These are phyloP conservation scores for Microthlaspi erraticum DNA, from an alignment of 345 rosid species.

Conservation along the genomic window DNA sequence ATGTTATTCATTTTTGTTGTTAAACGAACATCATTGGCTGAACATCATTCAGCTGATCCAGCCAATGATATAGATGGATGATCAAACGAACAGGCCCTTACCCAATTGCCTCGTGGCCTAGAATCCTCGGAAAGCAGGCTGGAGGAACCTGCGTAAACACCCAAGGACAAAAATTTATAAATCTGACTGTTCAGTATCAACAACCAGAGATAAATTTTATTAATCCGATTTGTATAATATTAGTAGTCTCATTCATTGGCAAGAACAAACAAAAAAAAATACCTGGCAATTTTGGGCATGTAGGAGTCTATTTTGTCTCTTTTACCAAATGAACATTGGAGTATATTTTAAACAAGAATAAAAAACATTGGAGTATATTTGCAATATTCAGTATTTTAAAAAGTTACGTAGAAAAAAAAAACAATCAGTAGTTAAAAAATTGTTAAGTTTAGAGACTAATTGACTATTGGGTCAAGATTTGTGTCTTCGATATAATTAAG, in stretches of 20 bases:
- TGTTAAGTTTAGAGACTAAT: neutral
- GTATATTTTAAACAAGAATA: neutral
- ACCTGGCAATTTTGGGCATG: neutral
- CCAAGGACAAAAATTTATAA: constrained; percentile 1
- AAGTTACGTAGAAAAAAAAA: neutral
- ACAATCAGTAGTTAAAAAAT: neutral
- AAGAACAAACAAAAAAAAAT: neutral
- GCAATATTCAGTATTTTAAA: neutral
- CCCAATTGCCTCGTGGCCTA: constrained; percentile 97
- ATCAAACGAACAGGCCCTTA: too few relatives aligned
- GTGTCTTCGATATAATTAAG: neutral
- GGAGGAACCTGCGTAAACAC: constrained; percentile 62
- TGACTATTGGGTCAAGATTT: neutral
- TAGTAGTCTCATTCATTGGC: neutral
- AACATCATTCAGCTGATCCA: too few relatives aligned
- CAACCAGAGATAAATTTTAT: neutral
- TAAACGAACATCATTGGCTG: too few relatives aligned
- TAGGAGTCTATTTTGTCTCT: neutral
- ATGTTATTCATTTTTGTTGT: too few relatives aligned
- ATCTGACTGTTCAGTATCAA: constrained; percentile 19
- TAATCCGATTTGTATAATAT: neutral
- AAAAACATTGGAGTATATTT: too few relatives aligned
- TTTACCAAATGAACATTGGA: constrained; percentile 1
- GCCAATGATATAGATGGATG: too few relatives aligned
- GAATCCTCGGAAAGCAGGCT: constrained; percentile 71